These are phyloP conservation scores for Macrotyloma uniflorum DNA, from an alignment of 306 rosid genomes.

Conservation along the genomic window DNA sequence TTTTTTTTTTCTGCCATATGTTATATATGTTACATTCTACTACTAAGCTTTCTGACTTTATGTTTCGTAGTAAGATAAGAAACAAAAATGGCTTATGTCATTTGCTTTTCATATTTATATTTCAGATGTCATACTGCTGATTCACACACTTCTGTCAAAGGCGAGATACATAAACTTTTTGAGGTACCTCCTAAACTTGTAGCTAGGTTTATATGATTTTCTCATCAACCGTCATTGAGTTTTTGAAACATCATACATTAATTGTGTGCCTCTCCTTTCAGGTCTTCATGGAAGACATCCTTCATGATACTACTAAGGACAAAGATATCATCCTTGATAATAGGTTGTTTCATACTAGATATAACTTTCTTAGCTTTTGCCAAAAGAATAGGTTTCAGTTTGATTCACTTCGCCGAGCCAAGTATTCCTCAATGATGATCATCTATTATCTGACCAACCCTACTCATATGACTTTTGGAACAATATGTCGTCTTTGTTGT, in stretches of 20 bases:
- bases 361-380: conserved; percentile 54
- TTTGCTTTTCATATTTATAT: conserved; percentile 29
- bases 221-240: background rate
- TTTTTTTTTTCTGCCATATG: background rate
- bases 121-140: conserved; percentile 48
- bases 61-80: background rate
- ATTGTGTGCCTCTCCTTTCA: conserved; percentile 30
- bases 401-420: conserved; percentile 68
- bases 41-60: background rate
- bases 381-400: conserved; percentile 54
- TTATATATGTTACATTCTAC: background rate
- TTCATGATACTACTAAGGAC: conserved; percentile 45
- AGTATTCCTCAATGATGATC: conserved; percentile 70
- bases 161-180: conserved; percentile 49
- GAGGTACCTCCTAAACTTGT: conserved; percentile 43
- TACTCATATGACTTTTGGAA: conserved; percentile 3
- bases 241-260: background rate
- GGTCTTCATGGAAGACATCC: conserved; percentile 47
- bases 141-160: conserved; percentile 46
- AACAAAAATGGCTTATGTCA: background rate
- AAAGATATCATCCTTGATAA: conserved; percentile 50
- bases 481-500: conserved; percentile 49
- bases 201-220: conserved; percentile 7
- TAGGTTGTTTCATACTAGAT: conserved; percentile 47
- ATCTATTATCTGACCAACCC: conserved; percentile 47